These are phyloP conservation scores for Populus nigra DNA, from an alignment of 345 rosid genomes.

Conservation along the genomic window DNA sequence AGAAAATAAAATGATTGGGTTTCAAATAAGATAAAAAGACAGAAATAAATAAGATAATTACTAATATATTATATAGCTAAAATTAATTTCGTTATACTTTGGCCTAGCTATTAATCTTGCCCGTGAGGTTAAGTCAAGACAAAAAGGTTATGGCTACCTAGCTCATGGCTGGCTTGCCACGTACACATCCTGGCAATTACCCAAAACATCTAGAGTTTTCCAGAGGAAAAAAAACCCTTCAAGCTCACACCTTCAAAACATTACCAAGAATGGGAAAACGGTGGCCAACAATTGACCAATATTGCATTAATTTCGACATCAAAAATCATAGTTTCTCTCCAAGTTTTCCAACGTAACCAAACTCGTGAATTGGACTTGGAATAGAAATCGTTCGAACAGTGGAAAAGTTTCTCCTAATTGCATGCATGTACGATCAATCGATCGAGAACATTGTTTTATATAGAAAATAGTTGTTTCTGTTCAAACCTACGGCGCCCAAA, in stretches of 20 bases:
- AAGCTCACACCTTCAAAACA: background rate
- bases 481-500: slow-evolving; percentile 24
- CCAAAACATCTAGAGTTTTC: background rate
- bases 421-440: background rate
- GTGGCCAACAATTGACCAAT: slow-evolving; percentile 24
- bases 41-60: too few relatives aligned
- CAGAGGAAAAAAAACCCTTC: background rate
- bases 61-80: too few relatives aligned
- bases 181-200: background rate
- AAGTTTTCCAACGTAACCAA: background rate
- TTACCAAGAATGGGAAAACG: slow-evolving; percentile 7
- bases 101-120: too few relatives aligned
- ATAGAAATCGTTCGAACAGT: background rate
- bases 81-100: too few relatives aligned
- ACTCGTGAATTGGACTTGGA: background rate
- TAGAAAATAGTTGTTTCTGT: background rate
- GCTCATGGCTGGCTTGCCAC: background rate
- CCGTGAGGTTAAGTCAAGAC: background rate
- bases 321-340: background rate
- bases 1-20: too few relatives aligned
- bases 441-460: background rate
- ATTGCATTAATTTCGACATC: background rate
- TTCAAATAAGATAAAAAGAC: too few relatives aligned
- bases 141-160: background rate
- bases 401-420: background rate